Conservation (phyloP, 2,329 filamentous ascomycete species). For the Aspergillus clavatus region DNA sequence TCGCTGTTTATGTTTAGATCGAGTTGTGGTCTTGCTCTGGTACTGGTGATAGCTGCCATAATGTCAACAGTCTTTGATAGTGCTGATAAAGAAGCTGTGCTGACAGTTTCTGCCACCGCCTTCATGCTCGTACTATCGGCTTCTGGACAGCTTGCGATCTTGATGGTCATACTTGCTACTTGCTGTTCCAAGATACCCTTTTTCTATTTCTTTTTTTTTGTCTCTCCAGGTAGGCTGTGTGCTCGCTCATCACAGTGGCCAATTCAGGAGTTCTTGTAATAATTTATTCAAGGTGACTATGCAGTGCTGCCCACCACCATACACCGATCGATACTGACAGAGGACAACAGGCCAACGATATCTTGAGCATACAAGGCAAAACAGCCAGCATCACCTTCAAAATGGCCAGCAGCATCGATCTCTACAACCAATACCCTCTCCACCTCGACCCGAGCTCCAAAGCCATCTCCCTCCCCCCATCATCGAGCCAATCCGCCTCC, state of each 20-base stretch:
- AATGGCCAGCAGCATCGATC: slow-evolving; percentile 31
- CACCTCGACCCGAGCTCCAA: slow-evolving; percentile 78
- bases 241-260: neutral
- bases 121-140: neutral
- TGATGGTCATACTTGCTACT: neutral
- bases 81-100: neutral
- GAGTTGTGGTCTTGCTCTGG: too few relatives aligned
- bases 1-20: too few relatives aligned
- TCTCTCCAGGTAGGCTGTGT: neutral
- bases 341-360: neutral
- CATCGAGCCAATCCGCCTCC: slow-evolving; percentile 40
- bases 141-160: slow-evolving; percentile 23
- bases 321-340: neutral
- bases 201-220: neutral
- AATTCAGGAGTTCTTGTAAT: neutral
- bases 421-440: slow-evolving; percentile 76
- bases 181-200: neutral
- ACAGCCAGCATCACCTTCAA: slow-evolving; percentile 1
- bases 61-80: too few relatives aligned
- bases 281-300: neutral
- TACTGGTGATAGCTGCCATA: too few relatives aligned
- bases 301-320: neutral
- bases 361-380: neutral
- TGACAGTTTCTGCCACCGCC: slow-evolving; percentile 20
- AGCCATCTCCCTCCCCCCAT: slow-evolving; percentile 54